phyloP scores from a whole-genome alignment of 2,329 filamentous ascomycete genomes.

The Venturia pyrina region DNA sequence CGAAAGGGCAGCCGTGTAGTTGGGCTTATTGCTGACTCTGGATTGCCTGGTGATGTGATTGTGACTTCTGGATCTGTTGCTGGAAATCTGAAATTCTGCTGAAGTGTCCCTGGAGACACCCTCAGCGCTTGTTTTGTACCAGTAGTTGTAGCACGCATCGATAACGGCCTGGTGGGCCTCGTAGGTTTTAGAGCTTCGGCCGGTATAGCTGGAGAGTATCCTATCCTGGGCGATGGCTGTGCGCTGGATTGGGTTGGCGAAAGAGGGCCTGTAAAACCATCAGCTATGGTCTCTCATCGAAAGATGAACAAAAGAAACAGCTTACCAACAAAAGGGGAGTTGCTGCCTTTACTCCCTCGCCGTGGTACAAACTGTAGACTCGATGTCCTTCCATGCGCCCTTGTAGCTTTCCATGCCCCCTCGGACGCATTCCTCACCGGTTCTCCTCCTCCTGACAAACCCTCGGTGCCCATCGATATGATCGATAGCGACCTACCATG shows the following conservation, averaged over 20 bases:
- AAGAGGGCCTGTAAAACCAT: background rate
- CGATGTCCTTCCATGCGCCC: slow-evolving; percentile 65
- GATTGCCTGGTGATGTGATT: background rate
- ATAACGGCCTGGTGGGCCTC: background rate
- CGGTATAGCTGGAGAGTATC: background rate
- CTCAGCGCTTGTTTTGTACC: slow-evolving; percentile 24
- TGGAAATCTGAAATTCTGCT: slow-evolving; percentile 49
- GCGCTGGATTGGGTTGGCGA: background rate
- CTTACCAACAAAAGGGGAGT: slow-evolving; percentile 17
- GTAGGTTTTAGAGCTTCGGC: slow-evolving; percentile 6
- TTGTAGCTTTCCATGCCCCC: slow-evolving; percentile 20
- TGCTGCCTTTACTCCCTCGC: slow-evolving; percentile 17
- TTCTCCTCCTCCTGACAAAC: slow-evolving; percentile 9
- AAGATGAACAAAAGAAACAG: slow-evolving; percentile 19
- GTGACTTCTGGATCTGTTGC: slow-evolving; percentile 18
- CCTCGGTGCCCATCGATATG: slow-evolving; percentile 37
- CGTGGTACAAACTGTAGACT: slow-evolving; percentile 66
- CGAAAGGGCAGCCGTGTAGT: slow-evolving; percentile 17
- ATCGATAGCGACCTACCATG: slow-evolving; percentile 40
- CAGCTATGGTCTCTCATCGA: background rate
- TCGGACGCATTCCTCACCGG: background rate
- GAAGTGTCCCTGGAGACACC: slow-evolving; percentile 32
- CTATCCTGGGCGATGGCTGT: background rate
- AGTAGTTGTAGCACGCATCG: slow-evolving; percentile 13
- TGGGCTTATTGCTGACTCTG: slow-evolving; percentile 14